Conservation (phyloP, 768 basidiomycete species). For the Podaxis rugospora region DNA sequence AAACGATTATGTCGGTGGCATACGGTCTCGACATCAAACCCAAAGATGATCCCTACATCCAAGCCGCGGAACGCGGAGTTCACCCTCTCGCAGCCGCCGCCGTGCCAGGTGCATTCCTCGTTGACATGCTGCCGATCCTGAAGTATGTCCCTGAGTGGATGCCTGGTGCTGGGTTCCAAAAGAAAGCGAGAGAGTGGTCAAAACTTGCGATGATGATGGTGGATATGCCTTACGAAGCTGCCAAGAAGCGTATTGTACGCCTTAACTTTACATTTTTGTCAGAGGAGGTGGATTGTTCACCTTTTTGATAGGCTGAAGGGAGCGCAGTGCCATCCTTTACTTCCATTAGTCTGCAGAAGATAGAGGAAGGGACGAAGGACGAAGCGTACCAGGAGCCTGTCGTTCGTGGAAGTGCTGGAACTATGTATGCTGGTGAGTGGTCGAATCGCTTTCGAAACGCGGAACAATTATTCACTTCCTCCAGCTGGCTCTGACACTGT, state of each 20-base stretch:
- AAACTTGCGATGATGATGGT: constrained; percentile 26
- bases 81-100: constrained; percentile 19
- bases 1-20: constrained; percentile 28
- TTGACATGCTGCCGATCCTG: constrained; percentile 24
- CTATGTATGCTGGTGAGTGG: constrained; percentile 19
- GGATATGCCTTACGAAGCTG: constrained; percentile 29
- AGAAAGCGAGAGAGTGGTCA: constrained; percentile 34
- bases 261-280: background rate
- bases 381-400: constrained; percentile 15
- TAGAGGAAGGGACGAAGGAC: constrained; percentile 9
- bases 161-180: constrained; percentile 31
- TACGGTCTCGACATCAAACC: constrained; percentile 31
- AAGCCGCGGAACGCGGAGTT: constrained; percentile 21
- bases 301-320: constrained; percentile 13
- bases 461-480: background rate
- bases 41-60: constrained; percentile 27
- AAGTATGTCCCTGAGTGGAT: constrained; percentile 28
- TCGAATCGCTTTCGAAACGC: background rate
- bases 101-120: constrained; percentile 26
- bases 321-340: constrained; percentile 15
- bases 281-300: background rate
- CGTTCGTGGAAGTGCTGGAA: constrained; percentile 19
- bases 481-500: constrained; percentile 19
- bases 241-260: constrained; percentile 27
- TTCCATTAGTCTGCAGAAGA: constrained; percentile 11